Base-by-base conservation (phyloP, 148 eudicot genomes). In the Vaccinium darrowii region DNA sequence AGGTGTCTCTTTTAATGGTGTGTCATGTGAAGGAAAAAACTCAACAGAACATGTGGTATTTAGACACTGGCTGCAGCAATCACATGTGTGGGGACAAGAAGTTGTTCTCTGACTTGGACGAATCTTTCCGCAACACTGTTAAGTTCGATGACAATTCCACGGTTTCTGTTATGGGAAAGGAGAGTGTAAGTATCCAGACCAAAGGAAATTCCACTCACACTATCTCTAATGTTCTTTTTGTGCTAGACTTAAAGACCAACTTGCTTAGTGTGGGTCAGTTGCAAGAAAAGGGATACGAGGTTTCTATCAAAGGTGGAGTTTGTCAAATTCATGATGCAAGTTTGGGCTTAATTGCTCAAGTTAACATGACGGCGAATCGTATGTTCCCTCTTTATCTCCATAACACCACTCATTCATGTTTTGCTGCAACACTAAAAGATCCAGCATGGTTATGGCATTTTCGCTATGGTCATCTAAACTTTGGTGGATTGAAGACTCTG, bases 201-300 rank as follows among this genome's bases (percentile, higher is more conserved):
- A n/a, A n/a, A n/a, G n/a, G n/a, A n/a, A n/a, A n/a, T n/a, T 1
- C 15, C 18, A 65, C 72, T 8, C 82, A 81, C 36, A 84, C 62
- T 33, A 76, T 87, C 33, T 84, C 89, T 12, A 82, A 84, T 87
- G 87, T 87, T 8, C 36, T 75, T n/a, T 87, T 80, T 69, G 84
- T 87, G 21, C 87, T 79, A 15, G 36, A 74, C 43, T 84, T 87
- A 21, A 74, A 76, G 33, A 81, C 65, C 19, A 87, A 87, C 63
- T 30, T 87, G 30, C 84, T 84, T 14, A 87, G 86, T 51, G 15
- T 79, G 18, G 83, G 86, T 18, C 76, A 78, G 39, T 6, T 78
- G 33, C 67, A 78, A 80, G 77, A 87, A 63, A 82, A 82, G 23
- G 85, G 85, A 15, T 86, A 86, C 73, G 72, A 58, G 25, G 81